These are phyloP conservation scores for Mucor circinelloides DNA, from an alignment of 371 early-diverging fungal species.

Conservation along the genomic window DNA sequence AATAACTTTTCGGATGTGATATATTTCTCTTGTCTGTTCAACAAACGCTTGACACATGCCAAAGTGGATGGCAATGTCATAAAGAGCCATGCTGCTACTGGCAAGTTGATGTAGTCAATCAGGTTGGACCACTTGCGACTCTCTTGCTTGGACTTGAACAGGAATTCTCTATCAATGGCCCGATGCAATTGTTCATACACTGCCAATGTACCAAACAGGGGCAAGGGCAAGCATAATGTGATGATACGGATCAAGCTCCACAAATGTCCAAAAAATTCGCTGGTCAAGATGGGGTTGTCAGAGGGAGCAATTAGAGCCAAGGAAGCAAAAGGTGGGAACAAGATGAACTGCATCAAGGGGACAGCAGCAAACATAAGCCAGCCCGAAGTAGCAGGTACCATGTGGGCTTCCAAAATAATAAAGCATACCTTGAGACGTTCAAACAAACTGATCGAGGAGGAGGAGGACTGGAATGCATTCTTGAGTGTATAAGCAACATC, in stretches of 20 bases:
- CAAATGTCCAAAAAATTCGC: constrained; percentile 44
- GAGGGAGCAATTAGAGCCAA: constrained; percentile 34
- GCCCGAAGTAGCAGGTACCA: constrained; percentile 56
- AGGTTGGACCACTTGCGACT: constrained; percentile 42
- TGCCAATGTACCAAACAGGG: constrained; percentile 48
- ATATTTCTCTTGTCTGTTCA: constrained; percentile 45
- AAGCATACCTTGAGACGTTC: constrained; percentile 48
- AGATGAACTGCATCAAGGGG: constrained; percentile 52
- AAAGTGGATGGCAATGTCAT: constrained; percentile 59
- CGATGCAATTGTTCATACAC: constrained; percentile 56
- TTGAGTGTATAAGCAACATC: constrained; percentile 60
- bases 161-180: constrained; percentile 45
- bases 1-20: constrained; percentile 55
- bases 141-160: constrained; percentile 39
- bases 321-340: constrained; percentile 44
- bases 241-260: constrained; percentile 52
- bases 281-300: constrained; percentile 46
- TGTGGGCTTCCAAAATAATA: constrained; percentile 56
- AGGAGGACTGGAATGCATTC: constrained; percentile 36
- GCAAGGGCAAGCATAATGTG: constrained; percentile 50
- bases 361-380: constrained; percentile 66
- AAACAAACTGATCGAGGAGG: constrained; percentile 30
- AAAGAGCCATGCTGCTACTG: constrained; percentile 55
- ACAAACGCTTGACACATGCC: constrained; percentile 50
- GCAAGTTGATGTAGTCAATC: constrained; percentile 50